phyloP scores from a whole-genome alignment of 495 filamentous ascomycete genomes.

The Aspergillus asperescens region DNA sequence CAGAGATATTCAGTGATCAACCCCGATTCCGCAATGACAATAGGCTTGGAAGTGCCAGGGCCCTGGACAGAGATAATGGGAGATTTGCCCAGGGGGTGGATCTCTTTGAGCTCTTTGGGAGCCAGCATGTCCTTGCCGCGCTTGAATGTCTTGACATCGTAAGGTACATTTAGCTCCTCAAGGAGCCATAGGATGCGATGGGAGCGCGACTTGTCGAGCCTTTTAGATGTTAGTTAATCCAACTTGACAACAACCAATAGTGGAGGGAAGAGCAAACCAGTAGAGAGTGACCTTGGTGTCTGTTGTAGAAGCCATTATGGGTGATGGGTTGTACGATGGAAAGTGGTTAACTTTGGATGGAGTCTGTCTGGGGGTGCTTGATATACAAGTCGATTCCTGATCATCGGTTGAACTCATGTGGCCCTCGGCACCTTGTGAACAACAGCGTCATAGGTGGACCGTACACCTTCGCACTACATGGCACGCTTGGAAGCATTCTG shows the following conservation, averaged over 20 bases:
- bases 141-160: constrained; percentile 70
- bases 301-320: constrained; percentile 32
- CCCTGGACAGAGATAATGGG: constrained; percentile 62
- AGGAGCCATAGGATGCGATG: constrained; percentile 88
- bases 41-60: constrained; percentile 40
- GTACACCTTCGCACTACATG: not conserved
- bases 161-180: constrained; percentile 73
- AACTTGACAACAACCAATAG: too few relatives aligned
- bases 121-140: constrained; percentile 58
- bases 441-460: not conserved
- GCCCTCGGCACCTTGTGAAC: constrained; percentile 6
- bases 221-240: constrained; percentile 3
- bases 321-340: not conserved
- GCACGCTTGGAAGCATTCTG: not conserved
- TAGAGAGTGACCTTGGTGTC: constrained; percentile 67
- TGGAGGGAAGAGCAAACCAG: constrained; percentile 48
- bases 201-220: constrained; percentile 53
- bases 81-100: constrained; percentile 84
- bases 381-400: not conserved
- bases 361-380: not conserved
- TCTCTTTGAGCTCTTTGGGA: constrained; percentile 62
- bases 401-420: not conserved
- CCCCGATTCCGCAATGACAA: constrained; percentile 75
- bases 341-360: not conserved
- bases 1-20: constrained; percentile 74